A percentile compares a stretch with the other conserved stretches of the same genome.
These are phyloP conservation scores for Cyanodermella asteris DNA, from an alignment of 2,329 filamentous ascomycete genomes.

Conservation along the genomic window DNA sequence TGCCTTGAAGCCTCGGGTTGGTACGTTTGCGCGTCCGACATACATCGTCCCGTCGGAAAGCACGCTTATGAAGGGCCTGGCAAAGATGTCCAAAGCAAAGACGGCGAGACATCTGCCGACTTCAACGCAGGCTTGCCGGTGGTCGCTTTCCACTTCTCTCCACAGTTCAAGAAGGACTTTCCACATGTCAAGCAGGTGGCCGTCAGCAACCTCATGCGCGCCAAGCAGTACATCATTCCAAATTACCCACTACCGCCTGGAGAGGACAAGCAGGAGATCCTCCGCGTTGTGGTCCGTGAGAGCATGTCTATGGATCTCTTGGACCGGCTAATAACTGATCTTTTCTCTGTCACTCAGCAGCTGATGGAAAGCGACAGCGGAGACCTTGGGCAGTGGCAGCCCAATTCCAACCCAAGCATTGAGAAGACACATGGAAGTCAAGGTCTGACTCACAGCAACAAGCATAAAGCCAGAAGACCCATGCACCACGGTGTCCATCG, in stretches of 20 bases:
- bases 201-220: conserved; percentile 38
- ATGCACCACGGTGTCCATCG: conserved; percentile 27
- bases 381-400: conserved; percentile 29
- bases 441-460: conserved; percentile 17
- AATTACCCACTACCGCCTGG: conserved; percentile 46
- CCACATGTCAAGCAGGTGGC: conserved; percentile 42
- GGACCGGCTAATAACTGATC: conserved; percentile 38
- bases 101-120: conserved; percentile 31
- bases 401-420: conserved; percentile 14
- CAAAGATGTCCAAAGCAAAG: conserved; percentile 18
- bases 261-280: conserved; percentile 40
- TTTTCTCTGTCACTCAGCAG: conserved; percentile 36
- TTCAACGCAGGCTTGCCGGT: conserved; percentile 46
- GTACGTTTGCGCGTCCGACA: conserved; percentile 43
- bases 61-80: conserved; percentile 20
- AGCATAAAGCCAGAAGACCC: conserved; percentile 22
- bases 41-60: conserved; percentile 35
- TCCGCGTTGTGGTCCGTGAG: conserved; percentile 46
- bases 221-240: conserved; percentile 49
- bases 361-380: conserved; percentile 31
- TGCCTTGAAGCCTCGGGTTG: conserved; percentile 42
- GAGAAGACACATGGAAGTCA: conserved; percentile 21
- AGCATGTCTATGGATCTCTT: conserved; percentile 47
- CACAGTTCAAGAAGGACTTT: conserved; percentile 37
- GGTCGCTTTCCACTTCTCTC: conserved; percentile 42